A percentile compares a stretch with the other conserved stretches of the same genome.
phyloP scores from a whole-genome alignment of 371 early-diverging fungal species.

The Umbelopsis sp. region DNA sequence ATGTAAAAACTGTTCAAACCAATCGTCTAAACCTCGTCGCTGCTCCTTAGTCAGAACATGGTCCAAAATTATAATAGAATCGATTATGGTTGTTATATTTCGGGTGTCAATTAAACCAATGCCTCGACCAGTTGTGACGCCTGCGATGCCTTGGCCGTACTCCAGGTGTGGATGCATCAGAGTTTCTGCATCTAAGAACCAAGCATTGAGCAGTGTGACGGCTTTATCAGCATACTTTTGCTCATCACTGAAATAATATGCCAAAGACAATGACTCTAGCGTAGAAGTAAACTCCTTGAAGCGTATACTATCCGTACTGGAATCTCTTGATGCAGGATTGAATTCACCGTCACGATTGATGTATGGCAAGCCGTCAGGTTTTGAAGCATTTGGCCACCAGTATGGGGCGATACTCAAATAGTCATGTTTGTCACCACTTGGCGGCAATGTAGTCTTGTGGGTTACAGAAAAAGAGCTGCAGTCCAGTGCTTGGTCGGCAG shows the following conservation, averaged over 20 bases:
- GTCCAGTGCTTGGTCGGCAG: conserved; percentile 10
- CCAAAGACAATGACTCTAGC: background rate
- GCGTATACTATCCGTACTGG: background rate
- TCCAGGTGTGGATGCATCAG: conserved; percentile 15
- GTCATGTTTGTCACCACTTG: conserved; percentile 19
- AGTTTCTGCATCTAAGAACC: conserved; percentile 14
- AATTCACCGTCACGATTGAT: conserved; percentile 14
- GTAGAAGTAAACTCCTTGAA: background rate
- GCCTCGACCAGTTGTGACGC: background rate
- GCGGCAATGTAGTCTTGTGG: background rate
- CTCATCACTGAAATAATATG: conserved; percentile 16
- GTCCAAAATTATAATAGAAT: background rate
- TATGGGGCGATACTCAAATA: conserved; percentile 14
- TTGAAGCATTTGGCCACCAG: conserved; percentile 17
- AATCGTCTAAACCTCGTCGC: background rate
- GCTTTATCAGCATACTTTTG: conserved; percentile 9
- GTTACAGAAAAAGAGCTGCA: conserved; percentile 4
- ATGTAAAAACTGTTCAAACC: background rate
- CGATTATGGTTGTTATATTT: background rate
- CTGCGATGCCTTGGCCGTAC: conserved; percentile 12
- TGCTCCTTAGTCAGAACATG: background rate
- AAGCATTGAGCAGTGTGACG: background rate
- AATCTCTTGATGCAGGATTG: conserved; percentile 9
- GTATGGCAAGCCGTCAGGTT: background rate
- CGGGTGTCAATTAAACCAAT: conserved; percentile 13